Evolutionary conservation across 495 filamentous ascomycete genomes (phyloP).

Genomic region (Apodospora peruviana): DNA sequence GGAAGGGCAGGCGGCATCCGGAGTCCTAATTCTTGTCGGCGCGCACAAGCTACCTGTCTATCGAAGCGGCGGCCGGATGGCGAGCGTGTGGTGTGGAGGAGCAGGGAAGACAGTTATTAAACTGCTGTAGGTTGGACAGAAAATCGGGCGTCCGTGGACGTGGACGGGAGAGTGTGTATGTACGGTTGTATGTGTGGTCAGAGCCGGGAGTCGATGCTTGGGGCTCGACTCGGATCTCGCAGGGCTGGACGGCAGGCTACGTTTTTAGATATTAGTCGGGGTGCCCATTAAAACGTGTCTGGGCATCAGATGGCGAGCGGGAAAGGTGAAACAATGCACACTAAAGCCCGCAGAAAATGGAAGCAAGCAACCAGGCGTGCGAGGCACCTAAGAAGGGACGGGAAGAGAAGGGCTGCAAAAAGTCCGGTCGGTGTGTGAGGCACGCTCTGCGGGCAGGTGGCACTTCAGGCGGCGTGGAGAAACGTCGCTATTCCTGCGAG

Average conservation of each 20-base stretch:
- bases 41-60: background rate
- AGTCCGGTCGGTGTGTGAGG: conserved; percentile 5
- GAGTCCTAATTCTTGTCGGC: conserved; percentile 1
- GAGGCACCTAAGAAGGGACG: too few relatives aligned
- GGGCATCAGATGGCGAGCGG: background rate
- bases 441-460: conserved; percentile 3
- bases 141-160: too few relatives aligned
- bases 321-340: conserved; percentile 14
- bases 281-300: background rate
- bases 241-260: conserved; percentile 15
- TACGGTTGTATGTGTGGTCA: conserved; percentile 3
- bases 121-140: background rate
- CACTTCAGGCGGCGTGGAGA: conserved; percentile 9
- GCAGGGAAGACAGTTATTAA: background rate
- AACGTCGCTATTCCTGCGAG: background rate
- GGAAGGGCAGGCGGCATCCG: conserved; percentile 7
- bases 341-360: conserved; percentile 1
- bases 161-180: background rate
- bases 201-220: conserved; percentile 3
- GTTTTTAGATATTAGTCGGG: conserved; percentile 7
- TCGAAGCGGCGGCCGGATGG: background rate
- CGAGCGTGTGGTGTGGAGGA: background rate
- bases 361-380: too few relatives aligned
- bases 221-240: conserved; percentile 5
- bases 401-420: background rate